These are phyloP conservation scores for Globisporangium splendens DNA, from an alignment of 352 stramenopile genomes.

Conservation along the genomic window DNA sequence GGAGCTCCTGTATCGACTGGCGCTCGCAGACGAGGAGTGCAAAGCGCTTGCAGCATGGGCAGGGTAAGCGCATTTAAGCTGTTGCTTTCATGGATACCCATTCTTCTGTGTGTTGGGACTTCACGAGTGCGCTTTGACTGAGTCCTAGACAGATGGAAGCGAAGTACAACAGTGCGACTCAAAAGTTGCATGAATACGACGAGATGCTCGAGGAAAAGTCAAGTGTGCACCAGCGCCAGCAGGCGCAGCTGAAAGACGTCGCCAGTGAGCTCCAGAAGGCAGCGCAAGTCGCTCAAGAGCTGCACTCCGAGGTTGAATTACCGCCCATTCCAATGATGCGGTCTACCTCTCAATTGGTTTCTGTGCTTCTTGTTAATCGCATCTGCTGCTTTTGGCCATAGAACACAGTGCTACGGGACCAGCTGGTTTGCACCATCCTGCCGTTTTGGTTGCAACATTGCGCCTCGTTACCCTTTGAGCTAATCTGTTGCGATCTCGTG, in stretches of 20 bases:
- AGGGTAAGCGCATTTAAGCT: slow-evolving; percentile 16
- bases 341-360: too few species aligned
- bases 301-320: slow-evolving; percentile 23
- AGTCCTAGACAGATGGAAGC: slow-evolving; percentile 33
- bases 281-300: slow-evolving; percentile 12
- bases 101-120: slow-evolving; percentile 12
- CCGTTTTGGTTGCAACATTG: too few species aligned
- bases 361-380: too few species aligned
- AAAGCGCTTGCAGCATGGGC: slow-evolving; percentile 28
- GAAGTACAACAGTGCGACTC: slow-evolving; percentile 28
- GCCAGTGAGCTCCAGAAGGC: slow-evolving; percentile 20
- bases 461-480: background rate
- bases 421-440: slow-evolving; percentile 15
- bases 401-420: slow-evolving; percentile 24
- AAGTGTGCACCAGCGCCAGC: slow-evolving; percentile 18
- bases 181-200: slow-evolving; percentile 32
- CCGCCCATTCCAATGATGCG: too few species aligned
- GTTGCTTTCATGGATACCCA: background rate
- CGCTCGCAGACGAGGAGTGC: slow-evolving; percentile 28
- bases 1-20: slow-evolving; percentile 27
- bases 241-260: slow-evolving; percentile 19
- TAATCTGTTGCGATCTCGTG: background rate
- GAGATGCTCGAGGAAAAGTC: slow-evolving; percentile 39
- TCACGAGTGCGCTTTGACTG: background rate
- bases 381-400: slow-evolving; percentile 11